Evolutionary conservation across 208 protist genomes (phyloP).

Genomic region (Vickermania ingenoplastis): DNA sequence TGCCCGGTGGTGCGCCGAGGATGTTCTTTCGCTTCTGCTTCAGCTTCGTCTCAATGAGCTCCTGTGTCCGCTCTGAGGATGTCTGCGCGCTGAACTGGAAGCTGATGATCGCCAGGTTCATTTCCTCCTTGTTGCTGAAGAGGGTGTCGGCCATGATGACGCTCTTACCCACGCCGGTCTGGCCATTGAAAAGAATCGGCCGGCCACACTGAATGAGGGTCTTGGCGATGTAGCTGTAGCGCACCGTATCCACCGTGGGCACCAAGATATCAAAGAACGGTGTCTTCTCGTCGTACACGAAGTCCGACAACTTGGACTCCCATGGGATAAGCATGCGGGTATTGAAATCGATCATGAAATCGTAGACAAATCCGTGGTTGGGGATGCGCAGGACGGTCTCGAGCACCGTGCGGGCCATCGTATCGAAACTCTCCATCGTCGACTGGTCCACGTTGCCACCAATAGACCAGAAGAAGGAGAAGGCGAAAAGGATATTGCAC

Average conservation of each 20-base stretch:
- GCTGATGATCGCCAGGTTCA: conserved; percentile 71
- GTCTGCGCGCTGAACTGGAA: conserved; percentile 96
- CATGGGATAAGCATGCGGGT: conserved; percentile 76
- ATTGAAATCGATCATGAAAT: conserved; percentile 89
- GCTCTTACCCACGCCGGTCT: conserved; percentile 94
- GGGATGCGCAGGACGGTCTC: conserved; percentile 83
- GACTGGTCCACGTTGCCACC: conserved; percentile 89
- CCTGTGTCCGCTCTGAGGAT: conserved; percentile 90
- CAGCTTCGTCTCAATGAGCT: conserved; percentile 95
- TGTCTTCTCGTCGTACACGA: conserved; percentile 62
- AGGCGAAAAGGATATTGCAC: conserved; percentile 88
- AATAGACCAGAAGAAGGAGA: conserved; percentile 95
- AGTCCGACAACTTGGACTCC: conserved; percentile 71
- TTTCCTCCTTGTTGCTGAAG: conserved; percentile 49
- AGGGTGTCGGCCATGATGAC: conserved; percentile 89
- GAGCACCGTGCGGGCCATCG: conserved; percentile 63
- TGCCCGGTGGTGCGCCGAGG: conserved; percentile 89
- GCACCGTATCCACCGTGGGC: conserved; percentile 95
- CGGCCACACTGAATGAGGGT: conserved; percentile 78
- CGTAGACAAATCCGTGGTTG: conserved; percentile 86
- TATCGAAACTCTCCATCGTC: conserved; percentile 90
- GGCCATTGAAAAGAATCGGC: conserved; percentile 93
- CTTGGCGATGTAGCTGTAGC: conserved; percentile 89
- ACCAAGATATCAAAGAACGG: conserved; percentile 97
- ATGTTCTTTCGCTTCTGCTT: conserved; percentile 95